Evolutionary conservation across 352 stramenopile species (phyloP).

Genomic region (Pythium volutum): DNA sequence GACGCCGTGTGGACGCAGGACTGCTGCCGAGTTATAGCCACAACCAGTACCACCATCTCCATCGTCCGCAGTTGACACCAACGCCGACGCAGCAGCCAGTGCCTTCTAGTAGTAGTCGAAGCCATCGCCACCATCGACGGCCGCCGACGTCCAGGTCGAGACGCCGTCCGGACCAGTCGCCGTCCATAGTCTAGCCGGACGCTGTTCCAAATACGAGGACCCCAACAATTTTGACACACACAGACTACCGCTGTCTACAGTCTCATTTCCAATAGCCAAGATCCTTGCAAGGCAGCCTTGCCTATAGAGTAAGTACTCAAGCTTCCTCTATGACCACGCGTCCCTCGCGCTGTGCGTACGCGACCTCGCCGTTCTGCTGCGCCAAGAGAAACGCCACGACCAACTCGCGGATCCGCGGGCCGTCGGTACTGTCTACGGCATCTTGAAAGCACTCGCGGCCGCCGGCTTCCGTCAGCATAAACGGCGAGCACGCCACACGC

Average conservation of each 20-base stretch:
- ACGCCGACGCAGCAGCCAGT: not conserved
- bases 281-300: too few relatives aligned
- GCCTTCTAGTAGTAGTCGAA: not conserved
- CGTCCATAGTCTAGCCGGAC: slow-evolving; percentile 1
- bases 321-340: slow-evolving; percentile 8
- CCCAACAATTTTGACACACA: not conserved
- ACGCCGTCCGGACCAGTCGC: slow-evolving; percentile 4
- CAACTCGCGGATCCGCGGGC: slow-evolving; percentile 6
- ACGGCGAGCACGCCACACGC: slow-evolving; percentile 1
- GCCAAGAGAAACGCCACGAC: slow-evolving; percentile 8
- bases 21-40: not conserved
- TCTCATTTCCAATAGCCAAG: not conserved
- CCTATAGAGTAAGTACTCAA: not conserved
- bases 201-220: not conserved
- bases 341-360: slow-evolving; percentile 5
- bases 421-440: not conserved
- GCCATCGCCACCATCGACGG: not conserved
- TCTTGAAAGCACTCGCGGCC: slow-evolving; percentile 5
- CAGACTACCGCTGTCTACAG: not conserved
- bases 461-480: slow-evolving; percentile 5
- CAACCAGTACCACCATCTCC: not conserved
- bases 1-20: slow-evolving; percentile 5
- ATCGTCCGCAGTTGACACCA: not conserved
- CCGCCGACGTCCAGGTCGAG: not conserved
- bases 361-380: slow-evolving; percentile 6